These are phyloP conservation scores for Penicillium silybi DNA, from an alignment of 495 filamentous ascomycete species.

Conservation along the genomic window DNA sequence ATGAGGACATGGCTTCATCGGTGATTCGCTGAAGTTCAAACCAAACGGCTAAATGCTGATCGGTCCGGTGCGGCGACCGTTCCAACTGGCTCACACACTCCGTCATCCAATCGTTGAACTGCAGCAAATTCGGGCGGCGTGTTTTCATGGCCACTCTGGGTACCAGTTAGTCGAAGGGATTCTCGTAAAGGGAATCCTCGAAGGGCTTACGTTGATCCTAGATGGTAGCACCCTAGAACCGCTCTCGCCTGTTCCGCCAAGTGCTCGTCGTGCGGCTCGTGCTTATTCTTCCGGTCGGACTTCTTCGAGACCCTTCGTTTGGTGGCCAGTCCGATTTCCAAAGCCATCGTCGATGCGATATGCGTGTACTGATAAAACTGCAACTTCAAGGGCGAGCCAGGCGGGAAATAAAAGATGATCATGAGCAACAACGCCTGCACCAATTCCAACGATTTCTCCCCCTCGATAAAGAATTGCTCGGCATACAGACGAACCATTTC, in stretches of 20 bases:
- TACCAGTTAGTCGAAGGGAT: slow-evolving; percentile 2
- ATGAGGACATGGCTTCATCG: slow-evolving; percentile 45
- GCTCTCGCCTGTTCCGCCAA: slow-evolving; percentile 43
- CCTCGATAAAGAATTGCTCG: slow-evolving; percentile 43
- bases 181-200: not conserved
- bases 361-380: slow-evolving; percentile 54
- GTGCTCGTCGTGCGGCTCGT: slow-evolving; percentile 27
- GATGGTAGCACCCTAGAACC: slow-evolving; percentile 45
- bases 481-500: slow-evolving; percentile 48
- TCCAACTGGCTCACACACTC: slow-evolving; percentile 44
- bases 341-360: slow-evolving; percentile 51
- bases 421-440: slow-evolving; percentile 49
- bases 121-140: slow-evolving; percentile 47
- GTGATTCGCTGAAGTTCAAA: slow-evolving; percentile 44
- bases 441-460: slow-evolving; percentile 51
- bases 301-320: slow-evolving; percentile 24
- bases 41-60: slow-evolving; percentile 43
- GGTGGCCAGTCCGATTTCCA: slow-evolving; percentile 49
- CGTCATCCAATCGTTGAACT: slow-evolving; percentile 45
- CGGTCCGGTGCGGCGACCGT: slow-evolving; percentile 32
- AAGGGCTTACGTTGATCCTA: slow-evolving; percentile 38
- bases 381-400: slow-evolving; percentile 41
- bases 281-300: slow-evolving; percentile 18
- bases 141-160: slow-evolving; percentile 48
- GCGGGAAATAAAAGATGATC: slow-evolving; percentile 48